These are phyloP conservation scores for Irpex rosettiformis DNA, from an alignment of 1,284 basidiomycete genomes.

Conservation along the genomic window DNA sequence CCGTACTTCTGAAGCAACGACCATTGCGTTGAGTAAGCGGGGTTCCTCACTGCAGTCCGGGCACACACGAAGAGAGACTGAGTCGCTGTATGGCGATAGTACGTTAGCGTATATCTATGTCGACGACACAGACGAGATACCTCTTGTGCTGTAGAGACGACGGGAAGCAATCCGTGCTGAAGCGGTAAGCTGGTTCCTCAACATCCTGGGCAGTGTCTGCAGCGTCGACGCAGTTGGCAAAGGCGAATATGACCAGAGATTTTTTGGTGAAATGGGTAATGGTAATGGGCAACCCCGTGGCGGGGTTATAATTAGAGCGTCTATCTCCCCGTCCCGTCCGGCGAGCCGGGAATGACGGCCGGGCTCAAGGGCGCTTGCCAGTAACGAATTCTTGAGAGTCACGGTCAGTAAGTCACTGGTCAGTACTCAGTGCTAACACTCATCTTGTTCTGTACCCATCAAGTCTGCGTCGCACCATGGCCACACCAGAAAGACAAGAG, in stretches of 20 bases:
- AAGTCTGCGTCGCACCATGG: conserved; percentile 32
- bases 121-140: conserved; percentile 30
- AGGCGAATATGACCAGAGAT: conserved; percentile 13
- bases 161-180: conserved; percentile 46
- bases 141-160: conserved; percentile 44
- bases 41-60: conserved; percentile 27
- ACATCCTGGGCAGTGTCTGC: conserved; percentile 29
- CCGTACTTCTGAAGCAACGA: conserved; percentile 17
- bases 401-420: too few relatives aligned
- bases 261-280: conserved; percentile 14
- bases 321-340: conserved; percentile 3
- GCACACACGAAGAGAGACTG: conserved; percentile 29
- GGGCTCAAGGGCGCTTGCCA: too few relatives aligned
- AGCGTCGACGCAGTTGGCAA: conserved; percentile 15
- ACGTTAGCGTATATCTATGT: conserved; percentile 10
- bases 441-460: not conserved
- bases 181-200: conserved; percentile 43
- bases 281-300: conserved; percentile 2
- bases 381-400: too few relatives aligned
- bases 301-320: conserved; percentile 13
- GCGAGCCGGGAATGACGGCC: conserved; percentile 5
- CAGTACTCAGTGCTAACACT: too few relatives aligned
- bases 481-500: conserved; percentile 60
- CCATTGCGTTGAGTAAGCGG: conserved; percentile 16
- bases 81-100: conserved; percentile 18